phyloP scores from a whole-genome alignment of 495 filamentous ascomycete genomes.

The Daldinia grandis region DNA sequence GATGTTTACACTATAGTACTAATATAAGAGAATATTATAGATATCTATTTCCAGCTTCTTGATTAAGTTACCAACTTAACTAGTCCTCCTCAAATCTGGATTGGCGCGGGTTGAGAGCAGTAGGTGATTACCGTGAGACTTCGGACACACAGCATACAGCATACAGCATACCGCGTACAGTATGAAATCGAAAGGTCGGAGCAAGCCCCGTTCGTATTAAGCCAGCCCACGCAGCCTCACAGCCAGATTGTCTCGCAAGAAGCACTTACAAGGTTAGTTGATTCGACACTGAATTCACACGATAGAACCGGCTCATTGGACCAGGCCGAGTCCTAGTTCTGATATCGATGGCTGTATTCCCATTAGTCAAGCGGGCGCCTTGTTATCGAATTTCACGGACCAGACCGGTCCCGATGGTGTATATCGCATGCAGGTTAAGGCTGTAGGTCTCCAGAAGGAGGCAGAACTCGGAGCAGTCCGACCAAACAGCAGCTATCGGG shows the following conservation, averaged over 20 bases:
- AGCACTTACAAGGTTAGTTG: neutral
- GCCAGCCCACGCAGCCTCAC: conserved; percentile 16
- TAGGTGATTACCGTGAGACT: neutral
- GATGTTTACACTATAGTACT: neutral
- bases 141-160: conserved; percentile 3
- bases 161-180: conserved; percentile 8
- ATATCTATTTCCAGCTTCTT: neutral
- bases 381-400: conserved; percentile 21
- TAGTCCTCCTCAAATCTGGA: neutral
- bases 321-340: conserved; percentile 12
- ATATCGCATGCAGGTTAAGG: conserved; percentile 35
- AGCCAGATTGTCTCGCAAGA: conserved; percentile 1
- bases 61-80: neutral
- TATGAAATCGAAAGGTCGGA: conserved; percentile 20
- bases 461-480: conserved; percentile 30
- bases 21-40: neutral
- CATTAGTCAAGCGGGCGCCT: conserved; percentile 33
- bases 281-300: conserved; percentile 5
- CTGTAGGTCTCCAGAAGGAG: conserved; percentile 32
- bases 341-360: conserved; percentile 35
- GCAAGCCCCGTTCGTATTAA: conserved; percentile 7
- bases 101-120: neutral
- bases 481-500: conserved; percentile 40
- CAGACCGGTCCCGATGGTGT: conserved; percentile 13
- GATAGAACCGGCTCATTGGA: conserved; percentile 20